Conservation (phyloP, 2,329 filamentous ascomycete genomes). For the Lachnellula arida region DNA sequence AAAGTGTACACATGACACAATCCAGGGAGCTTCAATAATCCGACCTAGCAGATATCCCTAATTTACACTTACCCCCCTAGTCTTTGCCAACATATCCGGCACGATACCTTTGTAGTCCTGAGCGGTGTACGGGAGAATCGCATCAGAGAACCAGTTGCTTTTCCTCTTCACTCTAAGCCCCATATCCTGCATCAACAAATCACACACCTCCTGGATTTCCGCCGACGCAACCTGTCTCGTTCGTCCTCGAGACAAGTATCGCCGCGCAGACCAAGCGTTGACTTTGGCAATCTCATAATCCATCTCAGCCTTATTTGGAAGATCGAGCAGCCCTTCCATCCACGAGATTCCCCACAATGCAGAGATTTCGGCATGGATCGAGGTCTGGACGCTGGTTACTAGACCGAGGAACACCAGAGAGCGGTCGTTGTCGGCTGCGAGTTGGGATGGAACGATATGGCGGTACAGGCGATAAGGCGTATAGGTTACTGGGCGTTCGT, state of each 20-base stretch:
- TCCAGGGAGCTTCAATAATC: too few species aligned
- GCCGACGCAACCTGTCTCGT: constrained; percentile 7
- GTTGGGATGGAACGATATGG: constrained; percentile 9
- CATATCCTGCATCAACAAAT: constrained; percentile 10
- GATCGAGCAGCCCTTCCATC: constrained; percentile 9
- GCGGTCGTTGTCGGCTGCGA: constrained; percentile 9
- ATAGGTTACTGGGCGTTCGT: not conserved
- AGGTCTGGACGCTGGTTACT: constrained; percentile 7
- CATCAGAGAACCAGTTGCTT: not conserved
- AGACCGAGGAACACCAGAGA: constrained; percentile 12
- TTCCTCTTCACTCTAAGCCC: constrained; percentile 5
- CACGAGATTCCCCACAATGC: constrained; percentile 12
- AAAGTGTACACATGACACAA: too few species aligned
- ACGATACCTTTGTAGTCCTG: too few species aligned
- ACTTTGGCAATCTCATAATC: too few species aligned
- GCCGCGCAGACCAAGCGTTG: constrained; percentile 7
- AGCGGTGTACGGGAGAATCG: too few species aligned
- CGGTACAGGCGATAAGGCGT: constrained; percentile 13
- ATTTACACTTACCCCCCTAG: too few species aligned
- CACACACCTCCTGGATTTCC: constrained; percentile 9
- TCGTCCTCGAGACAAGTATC: constrained; percentile 7
- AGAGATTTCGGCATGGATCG: constrained; percentile 10
- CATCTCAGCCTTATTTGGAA: constrained; percentile 1
- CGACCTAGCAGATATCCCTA: too few species aligned
- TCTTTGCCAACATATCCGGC: too few species aligned